phyloP scores from a whole-genome alignment of 331 rosid genomes.

The Acacia concinna region DNA sequence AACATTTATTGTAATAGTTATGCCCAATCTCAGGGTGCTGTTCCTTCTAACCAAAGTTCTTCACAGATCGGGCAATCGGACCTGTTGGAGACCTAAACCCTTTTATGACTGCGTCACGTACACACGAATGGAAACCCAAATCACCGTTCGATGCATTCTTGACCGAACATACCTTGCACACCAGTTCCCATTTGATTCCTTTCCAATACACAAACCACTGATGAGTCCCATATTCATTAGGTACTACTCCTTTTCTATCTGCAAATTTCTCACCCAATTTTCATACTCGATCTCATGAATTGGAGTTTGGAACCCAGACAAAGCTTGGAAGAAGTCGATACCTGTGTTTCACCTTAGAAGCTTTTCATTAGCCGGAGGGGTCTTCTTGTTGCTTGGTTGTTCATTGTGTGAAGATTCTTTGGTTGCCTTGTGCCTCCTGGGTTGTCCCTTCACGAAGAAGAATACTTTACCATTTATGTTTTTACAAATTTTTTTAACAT shows the following conservation, averaged over 20 bases:
- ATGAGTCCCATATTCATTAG: constrained; percentile 22
- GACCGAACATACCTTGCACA: constrained; percentile 28
- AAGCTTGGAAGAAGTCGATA: constrained; percentile 9
- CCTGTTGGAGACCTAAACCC: constrained; percentile 42
- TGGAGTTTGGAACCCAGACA: constrained; percentile 31
- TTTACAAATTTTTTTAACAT: too few relatives aligned
- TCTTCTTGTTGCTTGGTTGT: constrained; percentile 11
- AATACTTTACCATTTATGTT: not conserved
- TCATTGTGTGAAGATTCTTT: constrained; percentile 1
- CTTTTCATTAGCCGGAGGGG: constrained; percentile 47
- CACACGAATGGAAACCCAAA: constrained; percentile 32
- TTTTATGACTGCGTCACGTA: constrained; percentile 33
- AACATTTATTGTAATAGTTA: too few relatives aligned
- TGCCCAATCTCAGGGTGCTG: not conserved
- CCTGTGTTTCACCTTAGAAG: constrained; percentile 46
- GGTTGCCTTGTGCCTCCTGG: constrained; percentile 35
- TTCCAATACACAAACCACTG: not conserved
- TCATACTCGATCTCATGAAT: constrained; percentile 18
- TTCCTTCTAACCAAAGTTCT: constrained; percentile 1
- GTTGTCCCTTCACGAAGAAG: constrained; percentile 62
- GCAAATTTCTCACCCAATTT: constrained; percentile 24
- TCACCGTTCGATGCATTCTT: not conserved
- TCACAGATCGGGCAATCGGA: constrained; percentile 42
- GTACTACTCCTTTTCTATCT: constrained; percentile 29
- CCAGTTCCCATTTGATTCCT: constrained; percentile 5